Percentiles rank a stretch among this genome's conserved stretches.
Evolutionary conservation across 2,329 filamentous ascomycete species (phyloP).

Genomic region (Huntiella abstrusa): DNA sequence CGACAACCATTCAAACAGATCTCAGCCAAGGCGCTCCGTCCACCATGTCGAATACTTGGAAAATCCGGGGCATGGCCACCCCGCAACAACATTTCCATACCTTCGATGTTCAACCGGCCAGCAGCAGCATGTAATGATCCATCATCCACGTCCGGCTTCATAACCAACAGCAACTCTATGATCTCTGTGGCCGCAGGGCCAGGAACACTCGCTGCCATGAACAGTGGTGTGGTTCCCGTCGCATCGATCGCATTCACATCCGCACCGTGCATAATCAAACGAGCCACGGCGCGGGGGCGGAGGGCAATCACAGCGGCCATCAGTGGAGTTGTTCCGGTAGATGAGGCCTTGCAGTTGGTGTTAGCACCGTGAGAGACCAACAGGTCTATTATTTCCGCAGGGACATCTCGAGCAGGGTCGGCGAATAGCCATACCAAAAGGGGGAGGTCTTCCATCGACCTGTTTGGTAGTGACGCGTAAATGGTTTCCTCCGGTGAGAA

Average conservation of each 20-base stretch:
- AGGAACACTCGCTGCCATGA: constrained; percentile 36
- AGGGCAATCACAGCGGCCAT: constrained; percentile 38
- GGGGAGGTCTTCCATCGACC: constrained; percentile 36
- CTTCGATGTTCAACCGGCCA: constrained; percentile 35
- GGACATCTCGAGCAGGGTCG: constrained; percentile 44
- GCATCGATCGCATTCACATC: constrained; percentile 40
- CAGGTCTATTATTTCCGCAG: constrained; percentile 35
- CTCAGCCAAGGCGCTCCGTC: constrained; percentile 44
- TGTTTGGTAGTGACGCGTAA: constrained; percentile 3
- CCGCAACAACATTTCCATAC: constrained; percentile 36
- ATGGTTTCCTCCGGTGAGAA: constrained; percentile 32
- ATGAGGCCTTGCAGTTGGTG: constrained; percentile 28
- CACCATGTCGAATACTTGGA: constrained; percentile 41
- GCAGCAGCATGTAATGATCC: constrained; percentile 49
- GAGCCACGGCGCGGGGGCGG: constrained; percentile 36
- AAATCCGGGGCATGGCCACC: constrained; percentile 45
- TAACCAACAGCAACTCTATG: constrained; percentile 34
- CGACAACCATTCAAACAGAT: constrained; percentile 36
- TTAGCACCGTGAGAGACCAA: constrained; percentile 37
- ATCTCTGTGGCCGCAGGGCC: constrained; percentile 34
- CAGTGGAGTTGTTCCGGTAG: constrained; percentile 31
- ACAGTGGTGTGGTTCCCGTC: constrained; percentile 37
- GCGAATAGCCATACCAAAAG: constrained; percentile 42
- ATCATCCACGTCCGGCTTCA: constrained; percentile 40
- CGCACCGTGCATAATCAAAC: constrained; percentile 37